Evolutionary conservation across 495 filamentous ascomycete genomes (phyloP), one percentile per base, ranked within the genome.

Genomic region (Penicillium goetzii): DNA sequence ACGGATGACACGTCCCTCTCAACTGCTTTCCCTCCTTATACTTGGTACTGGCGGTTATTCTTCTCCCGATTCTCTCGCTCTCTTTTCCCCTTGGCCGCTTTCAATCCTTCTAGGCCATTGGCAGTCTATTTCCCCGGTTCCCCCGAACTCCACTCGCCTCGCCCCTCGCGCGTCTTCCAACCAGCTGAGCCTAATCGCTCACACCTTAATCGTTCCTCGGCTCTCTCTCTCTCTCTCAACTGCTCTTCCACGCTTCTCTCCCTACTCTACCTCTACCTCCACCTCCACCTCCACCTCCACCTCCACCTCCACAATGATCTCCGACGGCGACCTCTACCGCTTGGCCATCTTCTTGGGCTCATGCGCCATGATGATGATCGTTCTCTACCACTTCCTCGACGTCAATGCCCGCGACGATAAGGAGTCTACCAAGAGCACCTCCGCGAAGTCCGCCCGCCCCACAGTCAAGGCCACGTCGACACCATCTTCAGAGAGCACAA

Each of bases 321-420:
- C 90, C 78, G 91, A 95, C 87, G 80, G 88, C 65, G 89, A 92
- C 58, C 86, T 95, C 69, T 91, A 92, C 80, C 83, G 84, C 30
- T 88, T 99, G 25, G 93, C 95, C 77, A 88, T 97, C 73, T 94
- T 97, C 77, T 90, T 98, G 60, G 95, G 96, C 78, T 92, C 88
- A 45, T 84, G 88, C 34, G 86, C 95, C 68, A 95, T 97, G 93
- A 85, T 97, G 58, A 86, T 99, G 65, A 97, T 97, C 52, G 87
- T 98, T 49, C 78, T 97, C 21, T 98, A 98, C 84, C 92, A 97
- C 80, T 98, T 96, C 83, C 89, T 99, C 68, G 93, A 97, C 72
- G 87, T 97, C 82, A 99, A 99, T 75, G 87, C 93, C 36, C 78
- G 91, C 50, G 83, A 91, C 50, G 83, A 84, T 28, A 69, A 68